These are phyloP conservation scores for Petunia hybrid DNA, from an alignment of 305 asterid species.

Conservation along the genomic window DNA sequence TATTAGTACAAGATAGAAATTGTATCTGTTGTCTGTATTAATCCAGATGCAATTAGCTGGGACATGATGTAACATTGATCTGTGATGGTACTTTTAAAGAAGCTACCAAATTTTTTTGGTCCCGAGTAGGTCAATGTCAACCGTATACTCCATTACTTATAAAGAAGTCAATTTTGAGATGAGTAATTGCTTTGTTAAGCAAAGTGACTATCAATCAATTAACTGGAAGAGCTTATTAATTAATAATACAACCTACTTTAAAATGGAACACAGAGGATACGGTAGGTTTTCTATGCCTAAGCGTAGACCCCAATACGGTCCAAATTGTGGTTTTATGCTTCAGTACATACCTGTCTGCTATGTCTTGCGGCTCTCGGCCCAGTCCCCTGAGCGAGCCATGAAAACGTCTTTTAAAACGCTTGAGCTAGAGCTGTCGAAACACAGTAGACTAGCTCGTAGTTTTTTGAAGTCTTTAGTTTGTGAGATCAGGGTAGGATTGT, in stretches of 20 bases:
- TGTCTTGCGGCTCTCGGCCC: too few species aligned
- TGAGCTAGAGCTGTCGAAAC: not conserved
- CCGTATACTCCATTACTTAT: too few species aligned
- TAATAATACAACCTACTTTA: too few species aligned
- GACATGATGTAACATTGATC: conserved; percentile 14
- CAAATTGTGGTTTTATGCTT: too few species aligned
- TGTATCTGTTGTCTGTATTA: not conserved
- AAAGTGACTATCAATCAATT: not conserved
- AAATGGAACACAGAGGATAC: not conserved
- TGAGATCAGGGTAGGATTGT: not conserved
- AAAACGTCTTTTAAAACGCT: too few species aligned
- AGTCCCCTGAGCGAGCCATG: too few species aligned
- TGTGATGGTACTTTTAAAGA: not conserved
- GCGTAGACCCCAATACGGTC: too few species aligned
- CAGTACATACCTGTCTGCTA: too few species aligned
- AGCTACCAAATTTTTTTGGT: too few species aligned
- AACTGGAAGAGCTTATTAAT: not conserved
- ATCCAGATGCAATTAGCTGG: not conserved
- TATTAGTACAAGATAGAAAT: not conserved
- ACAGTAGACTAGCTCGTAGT: not conserved
- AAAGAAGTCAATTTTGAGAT: not conserved
- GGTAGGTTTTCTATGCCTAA: not conserved
- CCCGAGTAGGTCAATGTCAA: too few species aligned
- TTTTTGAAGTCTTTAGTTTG: not conserved
- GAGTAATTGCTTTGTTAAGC: not conserved